Conservation (phyloP, 164 flowering plant species). For the Protea cynaroides region DNA sequence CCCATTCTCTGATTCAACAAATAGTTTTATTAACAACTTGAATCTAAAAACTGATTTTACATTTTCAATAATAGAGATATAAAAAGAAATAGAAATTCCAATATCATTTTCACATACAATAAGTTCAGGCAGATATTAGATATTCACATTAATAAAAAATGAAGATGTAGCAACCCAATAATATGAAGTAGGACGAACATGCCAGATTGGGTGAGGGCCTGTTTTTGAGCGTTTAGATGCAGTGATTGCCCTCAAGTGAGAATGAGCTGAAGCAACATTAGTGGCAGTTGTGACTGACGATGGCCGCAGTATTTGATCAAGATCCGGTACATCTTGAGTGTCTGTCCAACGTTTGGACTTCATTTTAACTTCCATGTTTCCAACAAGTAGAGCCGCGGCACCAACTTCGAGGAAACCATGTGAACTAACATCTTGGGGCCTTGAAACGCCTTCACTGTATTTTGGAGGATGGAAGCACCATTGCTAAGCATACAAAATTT, state of each 20-base stretch:
- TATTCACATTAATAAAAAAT: background rate
- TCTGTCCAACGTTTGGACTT: constrained; percentile 62
- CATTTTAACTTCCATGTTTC: constrained; percentile 71
- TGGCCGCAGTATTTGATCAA: constrained; percentile 81
- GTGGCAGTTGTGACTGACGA: constrained; percentile 64
- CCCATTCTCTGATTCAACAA: no score
- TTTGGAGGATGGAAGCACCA: background rate
- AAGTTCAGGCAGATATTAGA: constrained; percentile 1
- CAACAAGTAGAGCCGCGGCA: constrained; percentile 92
- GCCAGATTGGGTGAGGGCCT: constrained; percentile 75
- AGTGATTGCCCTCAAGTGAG: constrained; percentile 88
- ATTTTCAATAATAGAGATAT: no score
- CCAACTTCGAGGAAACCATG: constrained; percentile 86
- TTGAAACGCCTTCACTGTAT: constrained; percentile 51
- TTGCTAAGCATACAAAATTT: background rate
- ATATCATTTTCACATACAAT: no score
- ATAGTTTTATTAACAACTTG: no score
- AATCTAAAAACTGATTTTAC: no score
- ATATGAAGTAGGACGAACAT: constrained; percentile 20
- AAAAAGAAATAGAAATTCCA: no score
- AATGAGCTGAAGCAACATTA: constrained; percentile 62
- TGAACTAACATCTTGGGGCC: constrained; percentile 44
- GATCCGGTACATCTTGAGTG: constrained; percentile 54
- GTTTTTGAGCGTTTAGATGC: constrained; percentile 78
- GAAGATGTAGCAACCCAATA: background rate